Conservation (phyloP, 1,284 basidiomycete genomes). For the Porodaedalea pini region DNA sequence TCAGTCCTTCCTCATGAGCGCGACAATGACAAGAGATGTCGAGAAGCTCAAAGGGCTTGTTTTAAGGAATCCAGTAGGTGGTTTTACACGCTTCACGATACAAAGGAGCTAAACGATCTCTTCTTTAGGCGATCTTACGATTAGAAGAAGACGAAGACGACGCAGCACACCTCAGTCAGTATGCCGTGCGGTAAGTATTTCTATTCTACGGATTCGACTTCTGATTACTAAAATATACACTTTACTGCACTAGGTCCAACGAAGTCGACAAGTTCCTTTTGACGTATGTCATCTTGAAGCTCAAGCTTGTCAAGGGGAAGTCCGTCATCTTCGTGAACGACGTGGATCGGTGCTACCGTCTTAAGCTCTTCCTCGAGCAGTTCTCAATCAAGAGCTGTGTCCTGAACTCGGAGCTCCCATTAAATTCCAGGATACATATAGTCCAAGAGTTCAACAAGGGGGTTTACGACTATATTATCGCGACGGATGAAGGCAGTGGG, state of each 20-base stretch:
- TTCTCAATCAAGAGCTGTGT: slow-evolving; percentile 97
- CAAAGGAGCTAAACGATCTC: neutral
- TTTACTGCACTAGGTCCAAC: slow-evolving; percentile 56
- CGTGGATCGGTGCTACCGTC: slow-evolving; percentile 89
- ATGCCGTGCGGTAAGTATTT: slow-evolving; percentile 63
- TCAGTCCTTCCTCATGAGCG: slow-evolving; percentile 96
- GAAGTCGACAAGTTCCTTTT: slow-evolving; percentile 97
- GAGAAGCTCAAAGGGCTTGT: slow-evolving; percentile 86
- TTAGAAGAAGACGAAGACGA: slow-evolving; percentile 85
- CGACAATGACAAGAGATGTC: slow-evolving; percentile 96
- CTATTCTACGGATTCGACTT: neutral
- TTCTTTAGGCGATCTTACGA: slow-evolving; percentile 69
- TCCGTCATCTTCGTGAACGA: slow-evolving; percentile 97
- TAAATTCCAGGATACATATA: slow-evolving; percentile 95
- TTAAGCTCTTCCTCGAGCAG: slow-evolving; percentile 97
- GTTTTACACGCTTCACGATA: slow-evolving; percentile 29
- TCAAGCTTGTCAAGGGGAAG: slow-evolving; percentile 94
- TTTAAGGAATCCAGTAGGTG: slow-evolving; percentile 79
- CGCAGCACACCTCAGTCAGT: slow-evolving; percentile 78
- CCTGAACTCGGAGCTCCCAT: slow-evolving; percentile 91
- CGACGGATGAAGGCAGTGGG: slow-evolving; percentile 83
- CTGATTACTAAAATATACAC: too few relatives aligned
- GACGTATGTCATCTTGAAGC: slow-evolving; percentile 91
- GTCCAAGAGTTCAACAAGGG: slow-evolving; percentile 99
- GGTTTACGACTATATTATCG: slow-evolving; percentile 98